Conservation (phyloP, 495 filamentous ascomycete genomes). For the Penicillium psychrofluorescens region DNA sequence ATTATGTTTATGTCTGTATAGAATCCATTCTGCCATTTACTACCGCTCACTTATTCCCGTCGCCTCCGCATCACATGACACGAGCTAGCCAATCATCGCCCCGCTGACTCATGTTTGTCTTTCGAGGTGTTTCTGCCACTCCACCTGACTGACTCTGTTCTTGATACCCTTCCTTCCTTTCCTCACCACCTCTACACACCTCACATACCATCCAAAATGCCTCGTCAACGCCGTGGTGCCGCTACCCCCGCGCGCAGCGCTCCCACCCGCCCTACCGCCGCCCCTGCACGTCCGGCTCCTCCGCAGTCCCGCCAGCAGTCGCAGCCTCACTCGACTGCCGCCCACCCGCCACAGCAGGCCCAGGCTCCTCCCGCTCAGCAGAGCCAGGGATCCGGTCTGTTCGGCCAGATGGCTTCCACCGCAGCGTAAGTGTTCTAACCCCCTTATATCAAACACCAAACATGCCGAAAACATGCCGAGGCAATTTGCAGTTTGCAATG, state of each 20-base stretch:
- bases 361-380: slow-evolving; percentile 41
- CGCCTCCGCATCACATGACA: no score
- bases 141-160: slow-evolving; percentile 2
- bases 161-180: neutral
- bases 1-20: no score
- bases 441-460: neutral
- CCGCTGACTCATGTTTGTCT: no score
- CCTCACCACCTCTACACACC: slow-evolving; percentile 6
- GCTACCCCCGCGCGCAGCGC: slow-evolving; percentile 50
- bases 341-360: slow-evolving; percentile 44
- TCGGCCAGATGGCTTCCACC: slow-evolving; percentile 82
- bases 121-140: no score
- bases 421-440: slow-evolving; percentile 55
- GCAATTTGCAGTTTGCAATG: neutral
- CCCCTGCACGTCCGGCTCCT: slow-evolving; percentile 52
- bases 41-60: no score
- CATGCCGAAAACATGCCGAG: slow-evolving; percentile 13
- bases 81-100: no score
- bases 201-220: slow-evolving; percentile 44
- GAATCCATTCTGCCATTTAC: no score
- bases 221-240: slow-evolving; percentile 68
- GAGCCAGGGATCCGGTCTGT: slow-evolving; percentile 63
- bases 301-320: slow-evolving; percentile 40
- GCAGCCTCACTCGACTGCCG: slow-evolving; percentile 58
- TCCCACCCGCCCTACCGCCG: slow-evolving; percentile 59